Evolutionary conservation across 1,284 basidiomycete species (phyloP), one percentile per base, ranked within the genome.

Genomic region (Gastroboletus turbinatus): DNA sequence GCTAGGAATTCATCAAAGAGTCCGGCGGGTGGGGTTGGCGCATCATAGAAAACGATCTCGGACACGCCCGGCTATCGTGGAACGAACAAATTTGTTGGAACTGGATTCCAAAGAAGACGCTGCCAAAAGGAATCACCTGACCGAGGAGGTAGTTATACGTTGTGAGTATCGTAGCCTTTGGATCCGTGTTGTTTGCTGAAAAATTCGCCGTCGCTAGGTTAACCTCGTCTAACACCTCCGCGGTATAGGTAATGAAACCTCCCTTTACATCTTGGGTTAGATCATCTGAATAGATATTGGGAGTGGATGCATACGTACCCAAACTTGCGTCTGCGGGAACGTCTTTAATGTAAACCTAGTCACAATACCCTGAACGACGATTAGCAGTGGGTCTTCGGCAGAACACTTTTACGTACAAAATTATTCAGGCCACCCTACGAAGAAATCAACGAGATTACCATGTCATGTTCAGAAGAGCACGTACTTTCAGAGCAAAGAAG

Each of bases 401-500:
- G 5, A 43, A 7, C 3, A 16, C 16, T 30, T 17, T 14, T 33
- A 8, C 5, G 71, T 79, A 56, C 32, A 33, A 83, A 85, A 63
- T 85, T 86, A 60, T 86, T 85, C 59, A 77, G 71, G 14, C 82
- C 81, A 40, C 82, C 82, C 80, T 43, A 30, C 19, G 32, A n/a
- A 14, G 32, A 50, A n/a, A 46, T 7, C 16, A 29, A 51, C n/a
- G 11, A 35, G 21, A 27, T 42, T 25, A 4, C 14, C 25, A 16
- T 17, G 36, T n/a, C 16, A 33, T 40, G 23, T 17, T 50, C 40
- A 8, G 32, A 19, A 32, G 14, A 23, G 9, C 40, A 47, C 65
- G 0, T 55, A 74, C 78, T 69, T 75, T 78, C 25, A 82, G 63
- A 8, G 68, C 80, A 52, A 76, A 79, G 65, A 80, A 82, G 1